Conservation (phyloP, 257 asterid genomes). For the Linaria vulgaris region DNA sequence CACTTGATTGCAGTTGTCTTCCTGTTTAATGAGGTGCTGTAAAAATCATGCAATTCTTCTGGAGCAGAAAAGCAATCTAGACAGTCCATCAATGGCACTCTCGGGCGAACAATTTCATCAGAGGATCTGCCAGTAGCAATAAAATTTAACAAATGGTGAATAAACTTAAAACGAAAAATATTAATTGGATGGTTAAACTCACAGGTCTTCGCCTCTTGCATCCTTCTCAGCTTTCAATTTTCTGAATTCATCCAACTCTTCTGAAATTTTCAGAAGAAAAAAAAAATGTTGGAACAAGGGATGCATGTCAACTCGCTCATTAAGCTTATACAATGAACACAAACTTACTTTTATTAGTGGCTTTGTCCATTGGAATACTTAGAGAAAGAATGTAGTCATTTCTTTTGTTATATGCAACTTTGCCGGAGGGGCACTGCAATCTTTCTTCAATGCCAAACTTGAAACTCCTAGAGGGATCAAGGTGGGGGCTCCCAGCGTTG, state of each 20-base stretch:
- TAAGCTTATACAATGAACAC: conserved; percentile 20
- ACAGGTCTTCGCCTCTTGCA: conserved; percentile 77
- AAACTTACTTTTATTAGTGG: conserved; percentile 82
- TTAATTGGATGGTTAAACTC: conserved; percentile 40
- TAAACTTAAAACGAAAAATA: conserved; percentile 8
- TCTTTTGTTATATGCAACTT: conserved; percentile 85
- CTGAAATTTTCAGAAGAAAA: conserved; percentile 46
- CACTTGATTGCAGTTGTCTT: conserved; percentile 90
- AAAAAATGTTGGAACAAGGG: conserved; percentile 27
- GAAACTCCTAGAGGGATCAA: conserved; percentile 90
- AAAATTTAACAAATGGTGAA: conserved; percentile 21
- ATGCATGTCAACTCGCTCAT: conserved; percentile 13
- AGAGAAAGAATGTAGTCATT: conserved; percentile 78
- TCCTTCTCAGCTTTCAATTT: conserved; percentile 71
- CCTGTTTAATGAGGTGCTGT: conserved; percentile 73
- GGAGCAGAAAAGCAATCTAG: conserved; percentile 79
- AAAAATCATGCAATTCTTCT: conserved; percentile 87
- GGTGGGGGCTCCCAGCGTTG: conserved; percentile 53
- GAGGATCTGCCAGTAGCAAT: conserved; percentile 52
- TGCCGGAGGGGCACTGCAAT: conserved; percentile 80
- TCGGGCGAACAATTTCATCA: conserved; percentile 87
- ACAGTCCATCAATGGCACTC: conserved; percentile 83
- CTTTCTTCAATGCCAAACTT: conserved; percentile 97
- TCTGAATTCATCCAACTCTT: conserved; percentile 66
- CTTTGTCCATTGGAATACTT: conserved; percentile 81